Evolutionary conservation across 2,329 filamentous ascomycete genomes (phyloP).

Genomic region (Cercospora zeina): DNA sequence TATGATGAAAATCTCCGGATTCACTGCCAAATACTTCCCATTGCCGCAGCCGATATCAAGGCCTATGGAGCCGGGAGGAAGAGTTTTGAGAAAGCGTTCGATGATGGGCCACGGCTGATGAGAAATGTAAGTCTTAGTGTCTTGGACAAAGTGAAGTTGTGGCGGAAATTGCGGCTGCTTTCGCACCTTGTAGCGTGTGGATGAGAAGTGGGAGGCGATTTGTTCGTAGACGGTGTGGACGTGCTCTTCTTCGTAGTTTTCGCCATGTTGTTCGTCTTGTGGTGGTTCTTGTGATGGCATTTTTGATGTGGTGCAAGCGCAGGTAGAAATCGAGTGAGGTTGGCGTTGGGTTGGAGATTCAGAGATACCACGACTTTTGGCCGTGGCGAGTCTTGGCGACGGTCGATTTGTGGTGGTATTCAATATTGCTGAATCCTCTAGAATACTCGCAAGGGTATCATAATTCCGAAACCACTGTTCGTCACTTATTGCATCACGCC

Average conservation of each 20-base stretch:
- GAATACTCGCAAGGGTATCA: too few species aligned
- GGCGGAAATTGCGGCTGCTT: not conserved
- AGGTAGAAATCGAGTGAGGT: not conserved
- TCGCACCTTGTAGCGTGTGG: slow-evolving; percentile 67
- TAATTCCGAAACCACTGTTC: too few species aligned
- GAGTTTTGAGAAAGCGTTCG: slow-evolving; percentile 68
- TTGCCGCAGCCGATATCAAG: slow-evolving; percentile 95
- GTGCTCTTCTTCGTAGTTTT: slow-evolving; percentile 76
- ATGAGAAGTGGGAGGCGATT: slow-evolving; percentile 81
- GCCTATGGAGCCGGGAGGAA: slow-evolving; percentile 71
- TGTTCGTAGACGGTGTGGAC: slow-evolving; percentile 91
- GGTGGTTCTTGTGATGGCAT: not conserved
- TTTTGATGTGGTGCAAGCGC: not conserved
- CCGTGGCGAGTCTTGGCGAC: not conserved
- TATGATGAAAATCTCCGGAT: slow-evolving; percentile 73
- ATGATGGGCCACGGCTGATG: slow-evolving; percentile 85
- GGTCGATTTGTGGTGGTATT: not conserved
- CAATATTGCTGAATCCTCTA: too few species aligned
- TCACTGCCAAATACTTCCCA: slow-evolving; percentile 88
- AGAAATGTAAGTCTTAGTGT: slow-evolving; percentile 40
- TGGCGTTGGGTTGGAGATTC: not conserved
- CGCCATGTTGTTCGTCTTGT: slow-evolving; percentile 39
- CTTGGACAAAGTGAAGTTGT: not conserved
- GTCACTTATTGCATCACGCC: not conserved
- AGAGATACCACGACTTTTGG: not conserved